A percentile compares a stretch with the other conserved stretches of the same genome.
Evolutionary conservation across 805 yeast genomes (phyloP).

Genomic region (Komagataella ulmi): DNA sequence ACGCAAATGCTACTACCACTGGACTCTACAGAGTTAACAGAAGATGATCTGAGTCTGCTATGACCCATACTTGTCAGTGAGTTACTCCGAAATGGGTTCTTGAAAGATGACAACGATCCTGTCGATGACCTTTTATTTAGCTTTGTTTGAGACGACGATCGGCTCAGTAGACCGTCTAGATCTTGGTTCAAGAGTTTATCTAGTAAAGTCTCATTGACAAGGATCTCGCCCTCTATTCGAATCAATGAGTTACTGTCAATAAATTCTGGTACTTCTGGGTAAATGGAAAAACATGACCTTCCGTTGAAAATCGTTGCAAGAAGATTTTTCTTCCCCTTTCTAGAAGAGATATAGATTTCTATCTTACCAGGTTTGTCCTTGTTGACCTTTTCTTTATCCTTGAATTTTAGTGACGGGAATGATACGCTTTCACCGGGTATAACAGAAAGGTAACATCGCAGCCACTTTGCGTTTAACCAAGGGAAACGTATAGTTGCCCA

Average conservation of each 20-base stretch:
- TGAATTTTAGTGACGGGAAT: background rate
- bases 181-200: conserved; percentile 8
- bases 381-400: conserved; percentile 3
- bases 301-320: conserved; percentile 34
- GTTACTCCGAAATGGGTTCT: background rate
- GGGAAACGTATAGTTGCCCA: conserved; percentile 55
- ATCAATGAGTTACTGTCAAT: conserved; percentile 45
- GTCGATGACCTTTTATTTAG: conserved; percentile 14
- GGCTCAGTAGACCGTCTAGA: conserved; percentile 11
- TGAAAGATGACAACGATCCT: conserved; percentile 12
- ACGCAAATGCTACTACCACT: conserved; percentile 1
- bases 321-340: conserved; percentile 34
- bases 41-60: conserved; percentile 1
- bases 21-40: conserved; percentile 1
- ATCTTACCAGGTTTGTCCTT: conserved; percentile 34
- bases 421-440: conserved; percentile 23
- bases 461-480: conserved; percentile 44
- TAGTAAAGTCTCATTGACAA: conserved; percentile 24
- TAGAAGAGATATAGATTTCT: conserved; percentile 37
- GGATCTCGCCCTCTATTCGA: conserved; percentile 40
- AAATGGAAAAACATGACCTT: conserved; percentile 36
- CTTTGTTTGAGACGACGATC: conserved; percentile 9
- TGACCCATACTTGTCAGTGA: background rate
- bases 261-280: conserved; percentile 42
- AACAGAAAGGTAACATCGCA: conserved; percentile 36